Evolutionary conservation across 1,284 basidiomycete genomes (phyloP).

Genomic region (Moniliella sp.): DNA sequence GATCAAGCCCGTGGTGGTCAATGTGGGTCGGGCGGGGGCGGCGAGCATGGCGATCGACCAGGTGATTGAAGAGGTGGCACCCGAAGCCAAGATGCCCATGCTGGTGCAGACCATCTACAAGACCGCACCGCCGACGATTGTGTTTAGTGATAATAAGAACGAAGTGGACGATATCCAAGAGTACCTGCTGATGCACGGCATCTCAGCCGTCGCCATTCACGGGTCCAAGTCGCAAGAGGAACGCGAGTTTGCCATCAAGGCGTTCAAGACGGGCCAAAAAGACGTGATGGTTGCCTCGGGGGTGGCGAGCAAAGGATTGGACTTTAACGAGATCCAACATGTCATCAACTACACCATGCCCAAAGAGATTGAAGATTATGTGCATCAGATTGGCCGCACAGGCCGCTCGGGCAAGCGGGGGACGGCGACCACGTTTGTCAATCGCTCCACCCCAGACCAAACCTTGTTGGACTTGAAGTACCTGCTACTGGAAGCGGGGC

Average conservation of each 20-base stretch:
- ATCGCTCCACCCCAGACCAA: constrained; percentile 86
- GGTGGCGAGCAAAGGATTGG: constrained; percentile 87
- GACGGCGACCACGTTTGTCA: constrained; percentile 98
- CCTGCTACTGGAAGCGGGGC: constrained; percentile 83
- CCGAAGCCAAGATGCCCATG: constrained; percentile 98
- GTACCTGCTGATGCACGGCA: constrained; percentile 80
- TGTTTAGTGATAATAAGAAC: constrained; percentile 97
- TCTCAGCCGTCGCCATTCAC: constrained; percentile 95
- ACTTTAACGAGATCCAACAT: constrained; percentile 93
- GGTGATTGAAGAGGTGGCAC: constrained; percentile 94
- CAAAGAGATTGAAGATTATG: constrained; percentile 59
- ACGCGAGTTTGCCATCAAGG: constrained; percentile 89
- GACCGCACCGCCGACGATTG: constrained; percentile 88
- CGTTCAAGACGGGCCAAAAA: constrained; percentile 85
- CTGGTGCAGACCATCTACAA: constrained; percentile 90
- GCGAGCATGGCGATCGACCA: constrained; percentile 91
- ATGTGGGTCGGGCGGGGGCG: constrained; percentile 90
- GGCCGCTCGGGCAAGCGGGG: constrained; percentile 93
- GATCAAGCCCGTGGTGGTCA: constrained; percentile 75
- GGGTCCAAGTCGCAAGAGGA: constrained; percentile 95
- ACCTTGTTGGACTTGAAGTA: constrained; percentile 92
- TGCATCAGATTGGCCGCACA: constrained; percentile 92
- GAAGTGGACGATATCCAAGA: constrained; percentile 99
- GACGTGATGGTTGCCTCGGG: constrained; percentile 98
- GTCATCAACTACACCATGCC: constrained; percentile 97